Base-by-base conservation (phyloP, 148 eudicot genomes). In the Spergularia marina region DNA sequence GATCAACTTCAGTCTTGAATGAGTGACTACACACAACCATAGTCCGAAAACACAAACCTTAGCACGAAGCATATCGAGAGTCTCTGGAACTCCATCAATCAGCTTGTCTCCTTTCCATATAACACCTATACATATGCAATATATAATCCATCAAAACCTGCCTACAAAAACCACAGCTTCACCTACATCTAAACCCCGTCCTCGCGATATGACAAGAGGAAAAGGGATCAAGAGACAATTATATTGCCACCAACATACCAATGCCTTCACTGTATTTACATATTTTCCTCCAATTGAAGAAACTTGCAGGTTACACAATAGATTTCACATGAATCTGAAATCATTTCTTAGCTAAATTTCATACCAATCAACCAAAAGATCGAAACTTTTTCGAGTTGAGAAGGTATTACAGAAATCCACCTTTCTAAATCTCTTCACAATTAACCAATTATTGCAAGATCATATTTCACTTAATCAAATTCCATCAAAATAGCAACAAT, bases 91-190 rank as follows among this genome's bases (percentile, higher is more conserved):
- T 65, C 99, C 99, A 58, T 92, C 97, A 61, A 95, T 92, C 77
- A 92, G 83, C 79, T 86, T 85, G 80, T 95, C 97, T 54, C 99
- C 99, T 81, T 95, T 95, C 99, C 99, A 95, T 75, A 95, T 91
- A 52, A 95, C 99, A 76, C 99, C 99, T 95, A 44, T 5, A 72
- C 79, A 78, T 77, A 53, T 14, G 73, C 25, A 34, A 76, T 74
- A 21, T n/a, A 23, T 23, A 23, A 23, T 18, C 53, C 59, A 70
- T 64, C 60, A 56, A 49, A 52, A 68, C 54, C 65, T 23, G 61
- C 49, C 71, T 3, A 68, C 53, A 12, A 15, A 18, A 58, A 49
- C 59, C 25, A 57, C 20, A 66, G 15, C 14, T 54, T 71, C 54
- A 44, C 25, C 47, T n/a, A n/a, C 15, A 9, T 52, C 52, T 21